A percentile compares a stretch with the other conserved stretches of the same genome.
Evolutionary conservation across 1,139 yeast genomes (phyloP).

Genomic region (Kurtzmaniella quercitrusa): DNA sequence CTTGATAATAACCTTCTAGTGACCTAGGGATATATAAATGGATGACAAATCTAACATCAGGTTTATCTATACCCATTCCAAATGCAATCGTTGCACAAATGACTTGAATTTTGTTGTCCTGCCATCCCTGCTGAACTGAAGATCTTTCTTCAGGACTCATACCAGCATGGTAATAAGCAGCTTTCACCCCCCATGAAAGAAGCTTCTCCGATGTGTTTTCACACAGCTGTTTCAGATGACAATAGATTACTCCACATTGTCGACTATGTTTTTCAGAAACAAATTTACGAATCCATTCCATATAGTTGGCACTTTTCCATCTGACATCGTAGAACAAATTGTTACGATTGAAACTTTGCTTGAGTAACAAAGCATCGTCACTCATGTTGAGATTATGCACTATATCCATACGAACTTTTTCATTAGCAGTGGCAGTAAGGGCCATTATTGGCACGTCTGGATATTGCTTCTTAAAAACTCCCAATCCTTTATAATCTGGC

Average conservation of each 20-base stretch:
- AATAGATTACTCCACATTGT: constrained; percentile 85
- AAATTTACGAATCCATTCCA: constrained; percentile 58
- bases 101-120: constrained; percentile 60
- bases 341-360: constrained; percentile 85
- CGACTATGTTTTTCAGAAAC: constrained; percentile 49
- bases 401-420: constrained; percentile 84
- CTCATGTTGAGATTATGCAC: constrained; percentile 63
- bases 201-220: constrained; percentile 73
- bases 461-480: constrained; percentile 64
- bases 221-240: constrained; percentile 86
- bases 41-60: constrained; percentile 88
- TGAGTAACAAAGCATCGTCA: constrained; percentile 46
- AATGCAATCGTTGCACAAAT: constrained; percentile 97
- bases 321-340: constrained; percentile 78
- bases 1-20: constrained; percentile 94
- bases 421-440: constrained; percentile 95
- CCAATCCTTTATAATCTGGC: constrained; percentile 87
- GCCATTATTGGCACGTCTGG: constrained; percentile 93
- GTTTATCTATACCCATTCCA: constrained; percentile 98
- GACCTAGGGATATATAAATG: constrained; percentile 89
- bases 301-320: constrained; percentile 53
- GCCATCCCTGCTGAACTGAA: constrained; percentile 77
- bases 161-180: constrained; percentile 91
- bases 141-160: constrained; percentile 75
- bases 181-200: constrained; percentile 53